phyloP scores from a whole-genome alignment of 2,329 filamentous ascomycete species.

The Apiospora saccharicola region DNA sequence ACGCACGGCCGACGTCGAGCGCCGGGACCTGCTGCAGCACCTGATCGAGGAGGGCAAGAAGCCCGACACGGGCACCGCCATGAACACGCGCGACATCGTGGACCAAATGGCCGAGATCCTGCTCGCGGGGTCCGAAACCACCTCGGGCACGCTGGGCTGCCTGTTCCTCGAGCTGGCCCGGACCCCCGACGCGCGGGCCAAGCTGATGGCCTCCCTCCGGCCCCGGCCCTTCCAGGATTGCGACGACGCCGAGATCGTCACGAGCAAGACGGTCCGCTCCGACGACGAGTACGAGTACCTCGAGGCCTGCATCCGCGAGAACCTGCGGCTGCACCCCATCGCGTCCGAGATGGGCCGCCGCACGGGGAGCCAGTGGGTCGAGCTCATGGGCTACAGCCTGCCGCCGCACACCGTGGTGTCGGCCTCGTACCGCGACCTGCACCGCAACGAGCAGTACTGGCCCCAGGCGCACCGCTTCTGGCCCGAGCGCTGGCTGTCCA shows the following conservation, averaged over 20 bases:
- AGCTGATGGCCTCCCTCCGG: neutral
- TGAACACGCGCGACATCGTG: slow-evolving; percentile 23
- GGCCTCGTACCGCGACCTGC: slow-evolving; percentile 23
- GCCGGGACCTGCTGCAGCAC: slow-evolving; percentile 20
- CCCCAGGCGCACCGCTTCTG: slow-evolving; percentile 14
- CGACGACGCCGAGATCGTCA: neutral
- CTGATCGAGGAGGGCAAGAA: slow-evolving; percentile 22
- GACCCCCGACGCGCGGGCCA: neutral
- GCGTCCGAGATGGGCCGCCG: slow-evolving; percentile 24
- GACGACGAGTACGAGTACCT: slow-evolving; percentile 20
- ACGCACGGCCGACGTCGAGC: neutral
- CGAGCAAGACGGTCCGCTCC: slow-evolving; percentile 17
- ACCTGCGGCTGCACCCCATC: slow-evolving; percentile 22
- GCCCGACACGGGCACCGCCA: slow-evolving; percentile 15
- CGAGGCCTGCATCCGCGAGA: slow-evolving; percentile 23
- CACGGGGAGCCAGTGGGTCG: slow-evolving; percentile 18
- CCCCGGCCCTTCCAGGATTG: neutral
- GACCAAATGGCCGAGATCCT: slow-evolving; percentile 25
- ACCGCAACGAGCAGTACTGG: slow-evolving; percentile 23
- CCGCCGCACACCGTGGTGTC: slow-evolving; percentile 22
- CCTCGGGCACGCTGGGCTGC: slow-evolving; percentile 14
- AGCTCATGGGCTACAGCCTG: slow-evolving; percentile 1
- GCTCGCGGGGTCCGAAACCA: slow-evolving; percentile 20
- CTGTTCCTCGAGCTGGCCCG: slow-evolving; percentile 17
- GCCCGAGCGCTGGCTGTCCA: slow-evolving; percentile 18